phyloP scores from a whole-genome alignment of 257 asterid species.

The Thymus quinquecostatus region DNA sequence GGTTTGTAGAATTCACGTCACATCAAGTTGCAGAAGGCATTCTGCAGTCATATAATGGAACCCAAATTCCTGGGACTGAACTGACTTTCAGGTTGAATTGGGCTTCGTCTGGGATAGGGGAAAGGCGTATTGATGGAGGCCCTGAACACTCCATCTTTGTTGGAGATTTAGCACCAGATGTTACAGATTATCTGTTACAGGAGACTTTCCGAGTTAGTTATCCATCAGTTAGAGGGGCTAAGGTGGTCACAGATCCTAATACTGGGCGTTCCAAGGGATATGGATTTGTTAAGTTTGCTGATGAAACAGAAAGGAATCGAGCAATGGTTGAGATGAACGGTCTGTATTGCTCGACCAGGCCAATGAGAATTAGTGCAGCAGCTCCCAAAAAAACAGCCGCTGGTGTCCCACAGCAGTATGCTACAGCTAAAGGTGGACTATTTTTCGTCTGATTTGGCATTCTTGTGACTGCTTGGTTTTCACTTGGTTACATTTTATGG shows the following conservation, averaged over 20 bases:
- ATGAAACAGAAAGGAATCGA: constrained; percentile 86
- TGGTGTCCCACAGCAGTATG: constrained; percentile 69
- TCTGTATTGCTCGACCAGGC: constrained; percentile 90
- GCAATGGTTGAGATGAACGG: constrained; percentile 99
- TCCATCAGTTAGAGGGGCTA: constrained; percentile 95
- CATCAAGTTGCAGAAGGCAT: constrained; percentile 87
- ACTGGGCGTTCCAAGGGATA: constrained; percentile 98
- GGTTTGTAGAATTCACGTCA: constrained; percentile 84
- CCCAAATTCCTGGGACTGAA: constrained; percentile 96
- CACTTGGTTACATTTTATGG: constrained; percentile 4
- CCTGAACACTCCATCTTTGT: constrained; percentile 97
- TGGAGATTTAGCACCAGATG: constrained; percentile 99
- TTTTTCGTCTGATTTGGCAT: constrained; percentile 22
- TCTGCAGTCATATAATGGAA: constrained; percentile 82
- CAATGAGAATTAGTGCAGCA: constrained; percentile 99
- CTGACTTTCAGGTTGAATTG: constrained; percentile 93
- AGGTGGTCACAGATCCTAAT: constrained; percentile 96
- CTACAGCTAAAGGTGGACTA: constrained; percentile 69
- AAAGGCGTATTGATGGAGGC: constrained; percentile 74
- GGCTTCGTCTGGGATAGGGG: constrained; percentile 98
- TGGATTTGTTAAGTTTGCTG: constrained; percentile 97
- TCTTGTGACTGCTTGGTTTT: constrained; percentile 24
- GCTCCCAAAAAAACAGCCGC: constrained; percentile 83
- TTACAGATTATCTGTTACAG: constrained; percentile 89
- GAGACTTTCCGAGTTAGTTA: constrained; percentile 89